Evolutionary conservation across 345 rosid genomes (phyloP), one percentile per base, ranked within the genome.

Genomic region (Pistacia atlantica): DNA sequence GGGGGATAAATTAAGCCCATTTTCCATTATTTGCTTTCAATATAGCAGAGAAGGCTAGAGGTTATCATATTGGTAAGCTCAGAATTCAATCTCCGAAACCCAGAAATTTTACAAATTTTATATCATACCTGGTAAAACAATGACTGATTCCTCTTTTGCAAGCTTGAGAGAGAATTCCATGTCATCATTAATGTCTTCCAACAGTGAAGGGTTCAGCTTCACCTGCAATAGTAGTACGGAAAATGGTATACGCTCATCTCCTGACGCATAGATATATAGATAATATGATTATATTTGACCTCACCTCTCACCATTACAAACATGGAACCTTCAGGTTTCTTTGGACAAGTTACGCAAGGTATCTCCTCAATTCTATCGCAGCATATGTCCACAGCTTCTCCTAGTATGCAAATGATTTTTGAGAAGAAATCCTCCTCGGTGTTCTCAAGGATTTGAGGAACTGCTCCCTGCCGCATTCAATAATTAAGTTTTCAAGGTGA

Each of bases 141-240:
- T 79, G 18, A 88, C 87, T 6, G 87, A 88, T 78, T 89, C 92
- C 79, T 90, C 97, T 63, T 65, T 77, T 4, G 86, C 91, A 48
- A 91, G 83, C 86, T 90, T 87, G 66, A 79, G 71, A 72, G 90
- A 85, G 80, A 91, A 91, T 35, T 90, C 92, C 81, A 85, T 58
- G 49, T 91, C 97, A 66, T 90, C 90, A 0, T 66, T 69, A 13
- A 88, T 84, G 78, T 71, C 90, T 61, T 86, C 86, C 64, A 88
- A 45, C 28, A 75, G n/a, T 0, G 79, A 67, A 22, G 75, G 42
- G 31, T 88, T 74, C 48, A 88, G 74, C 66, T 87, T 84, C 1
- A 84, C 83, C 93, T 89, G 85, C 16, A 78, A 66, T 1, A 17
- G 25, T 25, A 25, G 25, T 25, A 25, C 25, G 25, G 25, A 25